Evolutionary conservation across 805 yeast genomes (phyloP).

Genomic region (Schwanniomyces polymorphus): DNA sequence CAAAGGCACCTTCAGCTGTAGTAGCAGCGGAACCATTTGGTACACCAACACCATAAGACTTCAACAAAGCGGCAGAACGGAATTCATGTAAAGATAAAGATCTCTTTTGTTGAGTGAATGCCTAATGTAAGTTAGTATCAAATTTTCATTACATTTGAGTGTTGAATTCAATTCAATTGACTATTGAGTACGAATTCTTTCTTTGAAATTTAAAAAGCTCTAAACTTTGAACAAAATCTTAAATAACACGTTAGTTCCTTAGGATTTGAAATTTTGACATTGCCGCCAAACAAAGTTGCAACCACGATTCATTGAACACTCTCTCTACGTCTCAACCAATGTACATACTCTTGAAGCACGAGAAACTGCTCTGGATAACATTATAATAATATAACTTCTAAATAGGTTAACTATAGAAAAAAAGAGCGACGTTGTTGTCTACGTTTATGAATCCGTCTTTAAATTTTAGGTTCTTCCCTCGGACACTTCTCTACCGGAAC

Average conservation of each 20-base stretch:
- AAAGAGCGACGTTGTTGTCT: slow-evolving; percentile 1
- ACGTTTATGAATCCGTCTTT: slow-evolving; percentile 1
- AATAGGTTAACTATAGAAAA: background rate
- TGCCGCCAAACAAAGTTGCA: background rate
- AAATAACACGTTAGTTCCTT: background rate
- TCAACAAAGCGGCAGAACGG: slow-evolving; percentile 88
- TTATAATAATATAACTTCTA: slow-evolving; percentile 10
- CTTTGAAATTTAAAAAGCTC: background rate
- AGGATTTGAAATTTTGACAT: background rate
- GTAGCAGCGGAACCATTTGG: slow-evolving; percentile 91
- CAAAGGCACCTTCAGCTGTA: slow-evolving; percentile 84
- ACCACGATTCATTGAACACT: background rate
- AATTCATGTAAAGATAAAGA: slow-evolving; percentile 89
- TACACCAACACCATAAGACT: slow-evolving; percentile 81
- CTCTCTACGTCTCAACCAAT: background rate
- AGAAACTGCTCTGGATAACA: slow-evolving; percentile 44
- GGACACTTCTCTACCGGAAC: slow-evolving; percentile 7
- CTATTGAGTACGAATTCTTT: background rate
- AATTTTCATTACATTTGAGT: background rate
- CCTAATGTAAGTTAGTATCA: slow-evolving; percentile 20
- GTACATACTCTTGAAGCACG: slow-evolving; percentile 45
- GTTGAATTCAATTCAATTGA: background rate
- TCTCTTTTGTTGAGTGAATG: slow-evolving; percentile 50
- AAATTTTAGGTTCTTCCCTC: slow-evolving; percentile 6
- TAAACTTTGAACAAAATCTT: background rate